Base-by-base conservation (phyloP, 2,329 filamentous ascomycete species). In the Dothiorella sarmentorum region DNA sequence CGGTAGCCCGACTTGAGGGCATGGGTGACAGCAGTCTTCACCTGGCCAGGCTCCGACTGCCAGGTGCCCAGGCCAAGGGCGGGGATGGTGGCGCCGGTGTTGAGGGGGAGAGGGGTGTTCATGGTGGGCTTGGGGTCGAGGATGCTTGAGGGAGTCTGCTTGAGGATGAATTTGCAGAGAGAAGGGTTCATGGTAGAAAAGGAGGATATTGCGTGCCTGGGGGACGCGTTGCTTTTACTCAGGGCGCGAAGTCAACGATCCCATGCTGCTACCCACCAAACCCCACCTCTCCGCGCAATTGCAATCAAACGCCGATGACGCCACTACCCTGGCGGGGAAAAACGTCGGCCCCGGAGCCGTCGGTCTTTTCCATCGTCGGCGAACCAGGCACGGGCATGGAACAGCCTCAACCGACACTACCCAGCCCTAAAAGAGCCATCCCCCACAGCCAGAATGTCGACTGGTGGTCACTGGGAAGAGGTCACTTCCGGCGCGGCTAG, bases 1-100 rank as follows among this genome's bases (percentile, higher is more conserved):
- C 73, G 71, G 70, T 80, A 80, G 17, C 78, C 78, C n/a, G 64
- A 65, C 66, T 78, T 76, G 61, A 80, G 73, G 9, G 78, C 78
- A 59, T 78, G 75, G 27, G 73, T 64, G 6, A 80, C 77, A 15
- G 78, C 77, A 53, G 69, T 71, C 68, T 78, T 77, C 58, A 79
- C 77, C 63, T 80, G 71, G 22, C 78, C 77, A 27, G 75, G 73
- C 51, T 65, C 67, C 63, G 70, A 71, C 61, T 74, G 71, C 72
- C 72, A 74, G 33, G 72, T 74, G 59, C 72, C 72, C 60, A 74
- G 60, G 7, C 72, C 72, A 20, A 75, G 65, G 31, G 70, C 70
- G 38, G 72, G 72, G 60, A 73, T 73, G 52, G 70, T 66, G 37
- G 71, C 69, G 59, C 73, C 73, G 27, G 71, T 75, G 68, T 75